Evolutionary conservation across 768 basidiomycete genomes (phyloP).

Genomic region (Pisolithus tinctorius): DNA sequence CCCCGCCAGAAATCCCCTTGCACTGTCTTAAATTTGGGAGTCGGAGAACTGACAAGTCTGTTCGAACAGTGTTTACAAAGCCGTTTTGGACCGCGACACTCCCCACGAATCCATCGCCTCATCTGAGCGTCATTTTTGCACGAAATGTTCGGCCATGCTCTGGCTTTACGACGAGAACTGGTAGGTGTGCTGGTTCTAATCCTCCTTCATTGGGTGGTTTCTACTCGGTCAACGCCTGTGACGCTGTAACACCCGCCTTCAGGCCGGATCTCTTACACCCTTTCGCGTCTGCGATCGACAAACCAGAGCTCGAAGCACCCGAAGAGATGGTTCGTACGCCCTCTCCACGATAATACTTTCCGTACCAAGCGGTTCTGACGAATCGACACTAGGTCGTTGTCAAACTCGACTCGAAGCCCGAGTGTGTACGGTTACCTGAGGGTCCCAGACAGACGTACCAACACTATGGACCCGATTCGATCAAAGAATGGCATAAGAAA

Average conservation of each 20-base stretch:
- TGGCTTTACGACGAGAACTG: constrained; percentile 56
- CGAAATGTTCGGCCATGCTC: constrained; percentile 57
- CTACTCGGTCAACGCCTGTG: too few relatives aligned
- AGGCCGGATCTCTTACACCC: constrained; percentile 65
- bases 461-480: constrained; percentile 36
- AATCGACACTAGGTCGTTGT: constrained; percentile 35
- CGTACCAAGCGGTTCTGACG: not conserved
- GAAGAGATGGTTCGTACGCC: constrained; percentile 39
- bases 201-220: too few relatives aligned
- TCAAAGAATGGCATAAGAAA: constrained; percentile 59
- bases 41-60: not conserved
- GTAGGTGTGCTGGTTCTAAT: constrained; percentile 25
- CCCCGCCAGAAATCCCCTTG: too few relatives aligned
- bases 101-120: constrained; percentile 38
- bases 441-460: constrained; percentile 44
- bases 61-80: constrained; percentile 53
- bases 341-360: not conserved
- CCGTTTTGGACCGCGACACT: constrained; percentile 52
- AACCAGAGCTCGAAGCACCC: constrained; percentile 47
- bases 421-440: constrained; percentile 57
- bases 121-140: constrained; percentile 60
- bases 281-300: constrained; percentile 62
- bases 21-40: too few relatives aligned
- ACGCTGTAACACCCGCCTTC: not conserved
- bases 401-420: constrained; percentile 45